These are phyloP conservation scores for Auriculariales sp. DNA, from an alignment of 768 basidiomycete genomes.

Conservation along the genomic window DNA sequence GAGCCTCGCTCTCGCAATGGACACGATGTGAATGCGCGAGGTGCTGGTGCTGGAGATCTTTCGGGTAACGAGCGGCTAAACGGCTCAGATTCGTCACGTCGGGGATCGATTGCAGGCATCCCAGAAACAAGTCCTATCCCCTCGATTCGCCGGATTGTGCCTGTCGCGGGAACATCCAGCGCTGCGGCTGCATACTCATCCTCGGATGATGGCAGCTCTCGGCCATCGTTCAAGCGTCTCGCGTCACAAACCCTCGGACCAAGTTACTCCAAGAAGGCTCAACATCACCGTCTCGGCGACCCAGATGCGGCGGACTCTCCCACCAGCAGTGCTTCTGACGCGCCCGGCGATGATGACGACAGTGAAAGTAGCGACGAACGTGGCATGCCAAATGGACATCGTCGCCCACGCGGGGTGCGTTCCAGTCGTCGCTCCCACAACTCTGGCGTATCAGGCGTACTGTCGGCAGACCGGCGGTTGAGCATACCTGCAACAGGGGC, in stretches of 20 bases:
- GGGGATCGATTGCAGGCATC: too few species aligned
- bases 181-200: background rate
- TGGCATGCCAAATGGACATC: too few species aligned
- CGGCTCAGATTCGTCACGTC: too few species aligned
- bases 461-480: too few species aligned
- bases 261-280: constrained; percentile 35
- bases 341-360: constrained; percentile 15
- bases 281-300: constrained; percentile 21
- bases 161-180: background rate
- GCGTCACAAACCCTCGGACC: constrained; percentile 64
- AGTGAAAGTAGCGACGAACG: background rate
- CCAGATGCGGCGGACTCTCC: constrained; percentile 6
- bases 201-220: background rate
- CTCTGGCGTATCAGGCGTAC: too few species aligned
- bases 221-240: constrained; percentile 61
- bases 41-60: background rate
- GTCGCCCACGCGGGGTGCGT: too few species aligned
- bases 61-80: background rate
- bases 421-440: too few species aligned
- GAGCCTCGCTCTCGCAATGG: background rate
- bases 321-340: constrained; percentile 9
- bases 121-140: too few species aligned
- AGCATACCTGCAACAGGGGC: too few species aligned
- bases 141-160: too few species aligned
- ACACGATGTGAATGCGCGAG: too few species aligned